Conservation (phyloP, 2,329 filamentous ascomycete species). For the Arthrobotrys sphaeroides region DNA sequence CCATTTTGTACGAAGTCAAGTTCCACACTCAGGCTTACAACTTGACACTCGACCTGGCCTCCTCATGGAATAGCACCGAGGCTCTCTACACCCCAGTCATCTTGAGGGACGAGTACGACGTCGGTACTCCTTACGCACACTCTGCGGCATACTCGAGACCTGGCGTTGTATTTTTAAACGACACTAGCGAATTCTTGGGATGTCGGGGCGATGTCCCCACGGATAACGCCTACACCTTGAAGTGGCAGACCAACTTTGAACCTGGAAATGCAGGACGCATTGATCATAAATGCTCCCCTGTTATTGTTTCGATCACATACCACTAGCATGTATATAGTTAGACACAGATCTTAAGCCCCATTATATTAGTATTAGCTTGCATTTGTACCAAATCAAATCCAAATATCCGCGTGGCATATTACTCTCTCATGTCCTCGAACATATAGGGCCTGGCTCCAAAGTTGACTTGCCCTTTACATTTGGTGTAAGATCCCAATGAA, state of each 20-base stretch:
- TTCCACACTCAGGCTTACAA: constrained; percentile 41
- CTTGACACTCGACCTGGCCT: constrained; percentile 36
- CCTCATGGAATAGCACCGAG: constrained; percentile 6
- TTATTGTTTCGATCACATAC: constrained; percentile 22
- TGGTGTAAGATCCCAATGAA: constrained; percentile 8
- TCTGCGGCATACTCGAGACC: constrained; percentile 9
- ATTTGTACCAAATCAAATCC: background rate
- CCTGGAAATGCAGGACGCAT: constrained; percentile 15
- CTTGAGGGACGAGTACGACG: constrained; percentile 14
- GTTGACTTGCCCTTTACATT: constrained; percentile 37
- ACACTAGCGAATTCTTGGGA: constrained; percentile 25
- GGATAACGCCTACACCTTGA: constrained; percentile 13
- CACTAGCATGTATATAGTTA: background rate
- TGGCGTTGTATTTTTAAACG: constrained; percentile 30
- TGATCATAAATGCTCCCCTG: constrained; percentile 20
- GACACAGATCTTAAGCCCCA: background rate
- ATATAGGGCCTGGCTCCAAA: constrained; percentile 38
- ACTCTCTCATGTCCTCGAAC: constrained; percentile 44
- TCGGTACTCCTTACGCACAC: constrained; percentile 26
- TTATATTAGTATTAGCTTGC: background rate
- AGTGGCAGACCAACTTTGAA: constrained; percentile 37
- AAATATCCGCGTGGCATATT: background rate
- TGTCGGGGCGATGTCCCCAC: constrained; percentile 6
- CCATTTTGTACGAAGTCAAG: constrained; percentile 45
- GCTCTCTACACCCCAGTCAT: constrained; percentile 33